phyloP scores from a whole-genome alignment of 2,329 filamentous ascomycete genomes.

The Monilinia vaccinii-corymbosi region DNA sequence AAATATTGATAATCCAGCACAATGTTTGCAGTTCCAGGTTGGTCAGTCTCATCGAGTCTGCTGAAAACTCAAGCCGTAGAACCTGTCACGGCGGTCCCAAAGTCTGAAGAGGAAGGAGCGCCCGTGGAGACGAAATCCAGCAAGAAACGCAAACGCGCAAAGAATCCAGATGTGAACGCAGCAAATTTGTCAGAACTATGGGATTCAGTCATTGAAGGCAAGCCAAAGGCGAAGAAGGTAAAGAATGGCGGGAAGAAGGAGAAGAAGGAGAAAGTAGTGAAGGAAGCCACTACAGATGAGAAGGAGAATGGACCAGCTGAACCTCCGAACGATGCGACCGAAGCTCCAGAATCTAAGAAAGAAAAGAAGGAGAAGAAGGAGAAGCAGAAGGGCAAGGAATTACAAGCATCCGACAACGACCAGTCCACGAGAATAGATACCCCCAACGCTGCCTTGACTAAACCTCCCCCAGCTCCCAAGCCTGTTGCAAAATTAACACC shows the following conservation, averaged over 20 bases:
- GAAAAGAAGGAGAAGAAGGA: conserved; percentile 30
- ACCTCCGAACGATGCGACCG: conserved; percentile 11
- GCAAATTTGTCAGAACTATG: conserved; percentile 71
- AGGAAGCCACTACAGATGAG: conserved; percentile 22
- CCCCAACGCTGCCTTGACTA: neutral
- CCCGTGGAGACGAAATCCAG: conserved; percentile 27
- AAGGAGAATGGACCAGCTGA: conserved; percentile 19
- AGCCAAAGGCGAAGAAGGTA: conserved; percentile 28
- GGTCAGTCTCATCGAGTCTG: conserved; percentile 66
- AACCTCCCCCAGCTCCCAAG: conserved; percentile 27
- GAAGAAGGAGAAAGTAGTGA: conserved; percentile 23
- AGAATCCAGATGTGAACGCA: conserved; percentile 48
- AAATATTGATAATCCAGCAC: neutral
- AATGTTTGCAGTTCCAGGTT: conserved; percentile 93
- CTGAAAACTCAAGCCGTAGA: conserved; percentile 56
- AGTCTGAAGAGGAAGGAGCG: conserved; percentile 18
- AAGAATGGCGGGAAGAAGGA: conserved; percentile 22
- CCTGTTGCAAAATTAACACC: conserved; percentile 64
- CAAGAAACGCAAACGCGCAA: conserved; percentile 46
- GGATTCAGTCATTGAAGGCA: conserved; percentile 68
- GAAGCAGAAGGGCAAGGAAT: conserved; percentile 29
- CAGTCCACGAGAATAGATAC: neutral
- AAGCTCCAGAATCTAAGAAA: conserved; percentile 16
- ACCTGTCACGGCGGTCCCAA: neutral
- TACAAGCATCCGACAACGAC: neutral